Percentiles rank a stretch among this genome's conserved stretches.
phyloP scores from a whole-genome alignment of 345 rosid species.

The Moricandia arvensis region DNA sequence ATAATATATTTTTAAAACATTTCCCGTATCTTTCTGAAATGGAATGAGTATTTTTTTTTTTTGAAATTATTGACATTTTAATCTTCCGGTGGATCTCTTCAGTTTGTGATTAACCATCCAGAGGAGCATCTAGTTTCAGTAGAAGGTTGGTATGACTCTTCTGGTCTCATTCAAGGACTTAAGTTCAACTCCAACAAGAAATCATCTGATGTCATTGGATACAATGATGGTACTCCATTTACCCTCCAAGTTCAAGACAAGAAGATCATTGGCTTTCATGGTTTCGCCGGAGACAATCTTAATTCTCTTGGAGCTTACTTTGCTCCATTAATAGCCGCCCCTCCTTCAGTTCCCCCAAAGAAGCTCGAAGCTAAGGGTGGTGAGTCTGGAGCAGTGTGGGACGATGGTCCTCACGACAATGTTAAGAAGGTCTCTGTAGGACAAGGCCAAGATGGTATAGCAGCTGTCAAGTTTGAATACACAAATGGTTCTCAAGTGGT shows the following conservation, averaged over 20 bases:
- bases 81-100: not conserved
- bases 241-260: not conserved
- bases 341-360: not conserved
- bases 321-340: not conserved
- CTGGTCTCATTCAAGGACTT: not conserved
- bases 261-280: not conserved
- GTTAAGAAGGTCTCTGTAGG: not conserved
- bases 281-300: not conserved
- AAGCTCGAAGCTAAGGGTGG: not conserved
- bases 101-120: not conserved
- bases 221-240: not conserved
- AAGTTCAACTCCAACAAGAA: not conserved
- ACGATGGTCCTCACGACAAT: not conserved
- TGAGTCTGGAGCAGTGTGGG: not conserved
- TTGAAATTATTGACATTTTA: not conserved
- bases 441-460: constrained; percentile 22
- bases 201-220: not conserved
- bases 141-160: not conserved
- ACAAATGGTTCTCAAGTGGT: constrained; percentile 17
- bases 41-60: not conserved
- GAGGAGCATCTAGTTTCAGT: not conserved
- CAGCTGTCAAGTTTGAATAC: constrained; percentile 24
- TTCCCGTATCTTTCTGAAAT: not conserved
- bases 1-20: not conserved
- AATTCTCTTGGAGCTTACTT: not conserved